These are phyloP conservation scores for Castanopsis chinensis DNA, from an alignment of 306 rosid genomes.

Conservation along the genomic window DNA sequence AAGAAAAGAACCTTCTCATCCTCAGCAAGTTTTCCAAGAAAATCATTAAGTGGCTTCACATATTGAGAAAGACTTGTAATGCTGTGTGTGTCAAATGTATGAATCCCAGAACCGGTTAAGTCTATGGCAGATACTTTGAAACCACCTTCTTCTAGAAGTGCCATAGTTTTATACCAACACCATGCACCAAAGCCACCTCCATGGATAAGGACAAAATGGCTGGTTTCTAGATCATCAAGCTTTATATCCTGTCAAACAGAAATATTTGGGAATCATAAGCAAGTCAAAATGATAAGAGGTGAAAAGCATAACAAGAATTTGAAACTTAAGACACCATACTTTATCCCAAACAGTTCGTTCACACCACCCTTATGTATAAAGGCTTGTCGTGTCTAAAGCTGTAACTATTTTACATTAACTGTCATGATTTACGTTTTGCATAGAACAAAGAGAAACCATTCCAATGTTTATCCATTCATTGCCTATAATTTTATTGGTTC, in stretches of 20 bases:
- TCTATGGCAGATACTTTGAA: conserved; percentile 83
- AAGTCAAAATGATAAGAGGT: conserved; percentile 3
- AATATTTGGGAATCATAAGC: conserved; percentile 19
- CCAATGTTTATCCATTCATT: background rate
- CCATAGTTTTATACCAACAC: conserved; percentile 99
- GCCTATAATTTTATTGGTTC: background rate
- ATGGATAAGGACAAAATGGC: conserved; percentile 86
- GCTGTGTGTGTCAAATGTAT: conserved; percentile 69
- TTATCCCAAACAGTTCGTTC: background rate
- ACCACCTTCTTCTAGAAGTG: conserved; percentile 89
- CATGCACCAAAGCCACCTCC: conserved; percentile 99
- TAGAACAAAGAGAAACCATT: background rate
- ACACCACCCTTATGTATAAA: background rate
- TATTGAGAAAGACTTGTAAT: conserved; percentile 72
- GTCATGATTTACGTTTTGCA: background rate
- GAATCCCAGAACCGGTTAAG: conserved; percentile 91
- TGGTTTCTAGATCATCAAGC: conserved; percentile 84
- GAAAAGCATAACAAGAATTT: conserved; percentile 1
- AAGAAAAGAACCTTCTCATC: conserved; percentile 62
- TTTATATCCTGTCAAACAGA: conserved; percentile 57
- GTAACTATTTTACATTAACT: background rate
- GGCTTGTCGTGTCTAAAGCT: background rate
- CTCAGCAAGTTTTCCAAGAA: conserved; percentile 72
- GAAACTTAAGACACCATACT: background rate
- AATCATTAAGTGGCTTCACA: conserved; percentile 80